These are phyloP conservation scores for Macrolepiota dolichaula DNA, from an alignment of 768 basidiomycete genomes.

Conservation along the genomic window DNA sequence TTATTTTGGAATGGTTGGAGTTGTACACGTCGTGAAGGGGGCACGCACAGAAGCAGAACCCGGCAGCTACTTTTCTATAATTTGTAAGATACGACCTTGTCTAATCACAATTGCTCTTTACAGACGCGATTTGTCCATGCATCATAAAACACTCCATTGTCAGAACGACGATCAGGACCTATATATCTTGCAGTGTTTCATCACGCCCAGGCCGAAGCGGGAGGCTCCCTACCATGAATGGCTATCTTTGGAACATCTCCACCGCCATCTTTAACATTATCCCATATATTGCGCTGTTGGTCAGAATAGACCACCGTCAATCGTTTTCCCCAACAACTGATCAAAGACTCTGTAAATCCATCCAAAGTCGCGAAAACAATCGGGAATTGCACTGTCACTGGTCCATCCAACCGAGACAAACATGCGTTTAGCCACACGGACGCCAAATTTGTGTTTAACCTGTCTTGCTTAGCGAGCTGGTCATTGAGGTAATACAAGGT, in stretches of 20 bases:
- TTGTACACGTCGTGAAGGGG: too few relatives aligned
- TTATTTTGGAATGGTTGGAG: too few relatives aligned
- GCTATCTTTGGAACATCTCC: background rate
- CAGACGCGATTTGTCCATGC: too few relatives aligned
- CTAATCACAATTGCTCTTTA: too few relatives aligned
- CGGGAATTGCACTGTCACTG: background rate
- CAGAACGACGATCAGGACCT: too few relatives aligned
- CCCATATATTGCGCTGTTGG: background rate
- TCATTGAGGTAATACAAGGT: background rate
- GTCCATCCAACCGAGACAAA: background rate
- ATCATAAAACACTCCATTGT: too few relatives aligned
- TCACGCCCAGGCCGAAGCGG: too few relatives aligned
- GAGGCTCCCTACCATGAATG: too few relatives aligned
- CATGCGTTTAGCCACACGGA: background rate
- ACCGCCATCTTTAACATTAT: background rate
- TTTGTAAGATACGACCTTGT: conserved; percentile 49
- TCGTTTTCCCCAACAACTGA: background rate
- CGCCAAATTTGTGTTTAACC: background rate
- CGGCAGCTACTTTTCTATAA: background rate
- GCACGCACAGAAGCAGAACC: too few relatives aligned
- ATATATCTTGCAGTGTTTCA: too few relatives aligned
- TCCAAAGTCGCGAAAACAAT: background rate
- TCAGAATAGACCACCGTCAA: background rate
- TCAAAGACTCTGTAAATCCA: background rate
- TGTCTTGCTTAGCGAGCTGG: background rate